Percentiles rank a stretch among this genome's conserved stretches.
Evolutionary conservation across 495 filamentous ascomycete species (phyloP).

Genomic region (Aspergillus indologenus): DNA sequence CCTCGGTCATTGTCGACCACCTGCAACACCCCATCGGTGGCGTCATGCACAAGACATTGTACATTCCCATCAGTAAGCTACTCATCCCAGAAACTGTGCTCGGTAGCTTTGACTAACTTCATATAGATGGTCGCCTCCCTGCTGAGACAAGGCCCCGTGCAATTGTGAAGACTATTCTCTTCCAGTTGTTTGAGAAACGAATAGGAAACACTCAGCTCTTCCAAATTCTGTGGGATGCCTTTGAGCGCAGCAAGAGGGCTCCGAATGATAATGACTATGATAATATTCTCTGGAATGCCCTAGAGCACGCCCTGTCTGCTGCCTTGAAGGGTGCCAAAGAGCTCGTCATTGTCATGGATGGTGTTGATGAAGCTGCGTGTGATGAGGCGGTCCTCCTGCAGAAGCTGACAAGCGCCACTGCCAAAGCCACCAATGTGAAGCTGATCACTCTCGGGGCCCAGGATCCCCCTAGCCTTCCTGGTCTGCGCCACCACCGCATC

Average conservation of each 20-base stretch:
- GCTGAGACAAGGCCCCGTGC: conserved; percentile 18
- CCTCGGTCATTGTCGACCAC: conserved; percentile 41
- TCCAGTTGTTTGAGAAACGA: conserved; percentile 40
- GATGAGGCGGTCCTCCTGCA: conserved; percentile 29
- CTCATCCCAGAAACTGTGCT: neutral
- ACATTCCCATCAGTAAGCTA: conserved; percentile 37
- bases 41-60: conserved; percentile 32
- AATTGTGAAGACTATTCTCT: conserved; percentile 32
- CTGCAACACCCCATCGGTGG: conserved; percentile 39
- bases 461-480: conserved; percentile 17
- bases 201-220: conserved; percentile 40
- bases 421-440: conserved; percentile 27
- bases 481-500: conserved; percentile 14
- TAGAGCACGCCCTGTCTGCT: conserved; percentile 19
- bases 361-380: conserved; percentile 35
- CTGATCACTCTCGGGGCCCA: conserved; percentile 35
- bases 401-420: conserved; percentile 23
- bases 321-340: conserved; percentile 33
- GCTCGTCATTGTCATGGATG: conserved; percentile 38
- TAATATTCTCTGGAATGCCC: conserved; percentile 17
- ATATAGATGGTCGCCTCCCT: conserved; percentile 18
- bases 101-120: neutral
- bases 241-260: conserved; percentile 27
- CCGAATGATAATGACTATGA: conserved; percentile 30
- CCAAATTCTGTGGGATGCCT: conserved; percentile 32